Percentiles rank a stretch among this genome's conserved stretches.
Evolutionary conservation across 1,284 basidiomycete genomes (phyloP).

Genomic region (Ceratobasidium sp.): DNA sequence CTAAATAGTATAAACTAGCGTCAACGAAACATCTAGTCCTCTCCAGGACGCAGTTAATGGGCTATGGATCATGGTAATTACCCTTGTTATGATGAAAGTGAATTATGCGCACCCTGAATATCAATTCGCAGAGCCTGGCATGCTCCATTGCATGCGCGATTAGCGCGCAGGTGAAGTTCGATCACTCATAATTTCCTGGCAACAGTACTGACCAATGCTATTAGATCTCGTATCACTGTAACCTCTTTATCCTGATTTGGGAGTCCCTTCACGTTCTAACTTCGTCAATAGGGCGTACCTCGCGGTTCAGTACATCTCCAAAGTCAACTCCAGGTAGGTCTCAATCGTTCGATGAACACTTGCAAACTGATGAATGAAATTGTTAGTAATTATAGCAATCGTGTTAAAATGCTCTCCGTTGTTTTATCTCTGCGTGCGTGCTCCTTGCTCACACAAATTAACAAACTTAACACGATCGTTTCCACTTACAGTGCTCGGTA

Average conservation of each 20-base stretch:
- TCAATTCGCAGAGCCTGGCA: background rate
- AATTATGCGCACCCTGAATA: background rate
- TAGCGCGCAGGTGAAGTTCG: background rate
- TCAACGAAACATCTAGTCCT: background rate
- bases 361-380: too few relatives aligned
- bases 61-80: background rate
- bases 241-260: background rate
- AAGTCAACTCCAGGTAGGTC: background rate
- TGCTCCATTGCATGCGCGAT: background rate
- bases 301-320: background rate
- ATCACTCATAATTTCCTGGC: background rate
- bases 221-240: background rate
- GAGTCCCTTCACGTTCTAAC: background rate
- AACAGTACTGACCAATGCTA: background rate
- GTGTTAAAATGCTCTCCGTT: background rate
- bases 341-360: too few relatives aligned
- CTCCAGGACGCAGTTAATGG: background rate
- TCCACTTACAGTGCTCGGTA: background rate
- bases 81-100: too few relatives aligned
- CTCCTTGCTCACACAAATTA: background rate
- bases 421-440: background rate
- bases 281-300: background rate
- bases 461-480: background rate
- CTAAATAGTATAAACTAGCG: background rate
- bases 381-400: background rate